Evolutionary conservation across 2,329 filamentous ascomycete genomes (phyloP).

Genomic region (Colletotrichum lini): DNA sequence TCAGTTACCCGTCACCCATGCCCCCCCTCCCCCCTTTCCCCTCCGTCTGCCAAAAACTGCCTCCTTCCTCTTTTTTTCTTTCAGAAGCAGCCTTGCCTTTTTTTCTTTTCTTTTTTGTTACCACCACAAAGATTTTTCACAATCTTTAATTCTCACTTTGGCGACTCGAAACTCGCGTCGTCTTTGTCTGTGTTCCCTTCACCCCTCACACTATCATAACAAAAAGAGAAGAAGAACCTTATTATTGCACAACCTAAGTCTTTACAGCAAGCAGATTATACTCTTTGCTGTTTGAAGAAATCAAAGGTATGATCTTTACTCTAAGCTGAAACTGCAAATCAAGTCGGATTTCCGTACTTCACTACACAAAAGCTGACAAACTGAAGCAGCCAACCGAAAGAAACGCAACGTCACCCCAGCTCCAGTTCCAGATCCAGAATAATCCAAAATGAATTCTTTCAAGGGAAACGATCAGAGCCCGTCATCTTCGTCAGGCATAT

Average conservation of each 20-base stretch:
- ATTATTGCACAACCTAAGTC: no score
- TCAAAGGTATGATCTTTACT: no score
- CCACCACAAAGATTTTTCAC: background rate
- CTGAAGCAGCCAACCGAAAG: background rate
- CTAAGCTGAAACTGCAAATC: no score
- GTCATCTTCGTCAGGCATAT: background rate
- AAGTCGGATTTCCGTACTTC: no score
- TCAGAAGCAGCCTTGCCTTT: no score
- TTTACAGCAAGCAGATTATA: no score
- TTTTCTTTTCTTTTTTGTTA: background rate
- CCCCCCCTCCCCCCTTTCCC: background rate
- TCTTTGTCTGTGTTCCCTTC: no score
- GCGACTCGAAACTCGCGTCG: background rate
- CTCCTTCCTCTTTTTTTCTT: constrained; percentile 5
- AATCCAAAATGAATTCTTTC: background rate
- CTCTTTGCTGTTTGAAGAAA: no score
- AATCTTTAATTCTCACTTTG: background rate
- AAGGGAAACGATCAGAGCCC: background rate
- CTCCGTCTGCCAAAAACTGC: background rate
- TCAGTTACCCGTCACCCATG: no score
- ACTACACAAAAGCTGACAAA: background rate
- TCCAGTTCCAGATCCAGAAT: background rate
- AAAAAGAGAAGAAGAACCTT: no score
- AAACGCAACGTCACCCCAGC: background rate
- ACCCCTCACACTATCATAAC: no score